These are phyloP conservation scores for Aspergillus calidoustus DNA, from an alignment of 2,329 filamentous ascomycete species.

Conservation along the genomic window DNA sequence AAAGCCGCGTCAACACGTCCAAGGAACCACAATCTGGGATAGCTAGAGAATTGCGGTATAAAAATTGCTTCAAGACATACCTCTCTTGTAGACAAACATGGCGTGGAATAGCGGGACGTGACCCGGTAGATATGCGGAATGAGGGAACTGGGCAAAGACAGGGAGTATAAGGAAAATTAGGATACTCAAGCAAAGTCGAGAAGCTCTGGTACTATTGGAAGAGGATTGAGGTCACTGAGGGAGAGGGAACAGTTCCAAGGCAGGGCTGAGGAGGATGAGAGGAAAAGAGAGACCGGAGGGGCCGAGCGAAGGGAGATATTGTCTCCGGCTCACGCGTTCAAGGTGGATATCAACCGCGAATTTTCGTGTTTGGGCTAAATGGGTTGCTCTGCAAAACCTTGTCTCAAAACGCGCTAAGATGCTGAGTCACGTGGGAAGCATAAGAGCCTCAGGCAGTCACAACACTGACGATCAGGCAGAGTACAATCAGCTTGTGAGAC, in stretches of 20 bases:
- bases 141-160: constrained; percentile 21
- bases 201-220: constrained; percentile 8
- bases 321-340: constrained; percentile 40
- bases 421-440: background rate
- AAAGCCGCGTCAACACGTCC: background rate
- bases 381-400: constrained; percentile 27
- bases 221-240: constrained; percentile 9
- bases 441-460: background rate
- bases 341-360: constrained; percentile 35
- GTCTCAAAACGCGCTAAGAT: constrained; percentile 19
- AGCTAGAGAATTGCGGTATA: background rate
- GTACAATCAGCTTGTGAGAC: too few species aligned
- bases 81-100: constrained; percentile 69
- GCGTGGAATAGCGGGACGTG: constrained; percentile 30
- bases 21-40: background rate
- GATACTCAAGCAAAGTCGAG: constrained; percentile 17
- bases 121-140: constrained; percentile 20
- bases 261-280: constrained; percentile 27
- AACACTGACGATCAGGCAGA: background rate
- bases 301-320: constrained; percentile 36
- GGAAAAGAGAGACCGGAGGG: constrained; percentile 33
- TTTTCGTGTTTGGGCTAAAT: constrained; percentile 41
- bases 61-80: constrained; percentile 45
- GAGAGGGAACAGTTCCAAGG: constrained; percentile 18
- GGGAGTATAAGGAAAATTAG: constrained; percentile 24